Percentiles rank a stretch among this genome's conserved stretches.
Evolutionary conservation across 1,284 basidiomycete species (phyloP).

Genomic region (Ganoderma lucidum): DNA sequence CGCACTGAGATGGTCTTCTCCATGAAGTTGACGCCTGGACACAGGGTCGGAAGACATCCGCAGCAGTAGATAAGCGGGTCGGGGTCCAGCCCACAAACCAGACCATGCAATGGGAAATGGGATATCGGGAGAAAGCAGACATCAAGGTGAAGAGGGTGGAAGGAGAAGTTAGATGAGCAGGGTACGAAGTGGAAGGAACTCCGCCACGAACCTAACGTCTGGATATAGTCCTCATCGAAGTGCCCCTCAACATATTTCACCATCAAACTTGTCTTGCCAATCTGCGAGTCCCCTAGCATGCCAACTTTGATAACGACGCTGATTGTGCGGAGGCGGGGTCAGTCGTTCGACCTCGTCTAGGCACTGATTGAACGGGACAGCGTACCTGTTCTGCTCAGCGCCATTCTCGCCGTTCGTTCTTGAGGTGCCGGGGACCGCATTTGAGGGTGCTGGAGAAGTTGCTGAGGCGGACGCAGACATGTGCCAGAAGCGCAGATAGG

Average conservation of each 20-base stretch:
- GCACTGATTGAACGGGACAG: slow-evolving; percentile 14
- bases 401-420: slow-evolving; percentile 59
- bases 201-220: slow-evolving; percentile 83
- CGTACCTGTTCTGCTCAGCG: slow-evolving; percentile 80
- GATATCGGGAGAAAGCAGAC: not conserved
- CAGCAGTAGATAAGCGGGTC: not conserved
- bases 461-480: slow-evolving; percentile 45
- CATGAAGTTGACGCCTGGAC: slow-evolving; percentile 97
- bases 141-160: not conserved
- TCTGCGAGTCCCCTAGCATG: slow-evolving; percentile 99
- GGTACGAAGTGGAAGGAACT: not conserved
- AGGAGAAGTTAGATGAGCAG: not conserved
- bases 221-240: slow-evolving; percentile 99
- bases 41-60: not conserved
- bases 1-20: slow-evolving; percentile 98
- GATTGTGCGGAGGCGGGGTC: slow-evolving; percentile 10
- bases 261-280: slow-evolving; percentile 98
- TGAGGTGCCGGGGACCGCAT: slow-evolving; percentile 57
- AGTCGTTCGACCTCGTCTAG: slow-evolving; percentile 6
- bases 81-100: not conserved
- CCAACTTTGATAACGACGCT: slow-evolving; percentile 98
- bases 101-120: not conserved
- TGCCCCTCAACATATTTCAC: slow-evolving; percentile 98
- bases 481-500: slow-evolving; percentile 30
- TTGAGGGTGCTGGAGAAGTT: slow-evolving; percentile 48